Base-by-base conservation (phyloP, 306 rosid species). In the Adenanthera pavonina region DNA sequence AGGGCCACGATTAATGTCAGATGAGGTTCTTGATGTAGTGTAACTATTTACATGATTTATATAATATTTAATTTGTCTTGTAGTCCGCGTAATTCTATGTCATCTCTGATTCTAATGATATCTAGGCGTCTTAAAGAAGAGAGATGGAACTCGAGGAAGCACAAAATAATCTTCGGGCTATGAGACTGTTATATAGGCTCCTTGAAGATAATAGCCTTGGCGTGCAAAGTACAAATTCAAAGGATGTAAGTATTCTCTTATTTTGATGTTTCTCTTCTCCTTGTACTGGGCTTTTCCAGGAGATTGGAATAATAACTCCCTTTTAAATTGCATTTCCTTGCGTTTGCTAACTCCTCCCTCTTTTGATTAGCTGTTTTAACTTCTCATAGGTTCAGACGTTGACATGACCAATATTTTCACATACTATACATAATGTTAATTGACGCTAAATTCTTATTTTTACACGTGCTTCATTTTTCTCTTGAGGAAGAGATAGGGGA, bases 161-260 rank as follows among this genome's bases (percentile, higher is more conserved):
- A 36, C 74, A 80, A 15, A 36, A 71, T 44, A 84, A 90, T 86
- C 87, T 90, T 14, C 72, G 82, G 61, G 88, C 90, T 53, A 73
- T 88, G 73, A 90, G 86, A 80, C 85, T 86, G 33, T 78, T 90
- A 7, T 90, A 90, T 53, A 78, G 85, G 36, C 91, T 90, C 70
- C 89, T 88, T 62, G 82, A 90, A 20, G 82, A 80, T 49, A 44
- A 75, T 36, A 78, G 54, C 14, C 15, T 61, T 35, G 52, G 64
- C 61, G 57, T 80, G 74, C 81, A 49, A 25, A 67, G 68, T 77
- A 13, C 49, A 2, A 68, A 65, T 46, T 82, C 86, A 36, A 70
- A 88, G 34, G 74, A 82, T 69, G 91, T 84, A 10, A 68, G 85
- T 71, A 7, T 35, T 79, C 60, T 64, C 57, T 0, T 33, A 48